These are phyloP conservation scores for Microthlaspi erraticum DNA, from an alignment of 345 rosid genomes.

Conservation along the genomic window DNA sequence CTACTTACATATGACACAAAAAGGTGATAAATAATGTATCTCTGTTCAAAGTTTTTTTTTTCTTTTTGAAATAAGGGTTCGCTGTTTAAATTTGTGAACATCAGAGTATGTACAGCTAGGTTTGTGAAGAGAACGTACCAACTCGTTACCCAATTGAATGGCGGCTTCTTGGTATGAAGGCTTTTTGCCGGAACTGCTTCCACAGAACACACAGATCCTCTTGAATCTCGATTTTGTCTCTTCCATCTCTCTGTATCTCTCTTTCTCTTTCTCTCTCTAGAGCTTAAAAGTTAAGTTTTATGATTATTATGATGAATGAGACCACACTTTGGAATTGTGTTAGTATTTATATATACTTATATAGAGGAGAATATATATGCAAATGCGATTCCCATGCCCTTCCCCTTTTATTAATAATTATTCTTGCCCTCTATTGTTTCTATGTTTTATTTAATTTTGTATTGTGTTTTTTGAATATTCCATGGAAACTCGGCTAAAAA, in stretches of 20 bases:
- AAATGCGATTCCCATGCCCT: slow-evolving; percentile 45
- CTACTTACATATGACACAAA: slow-evolving; percentile 7
- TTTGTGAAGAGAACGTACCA: slow-evolving; percentile 53
- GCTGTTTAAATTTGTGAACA: too few species aligned
- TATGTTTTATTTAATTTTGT: slow-evolving; percentile 15
- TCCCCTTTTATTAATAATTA: slow-evolving; percentile 16
- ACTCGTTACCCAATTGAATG: slow-evolving; percentile 72
- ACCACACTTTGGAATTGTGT: slow-evolving; percentile 36
- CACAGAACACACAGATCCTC: slow-evolving; percentile 90
- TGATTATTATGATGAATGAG: slow-evolving; percentile 45
- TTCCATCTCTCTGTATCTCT: slow-evolving; percentile 45
- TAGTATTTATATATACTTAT: slow-evolving; percentile 36
- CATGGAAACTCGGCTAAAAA: slow-evolving; percentile 26
- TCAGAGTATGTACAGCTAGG: not conserved
- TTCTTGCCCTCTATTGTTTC: not conserved
- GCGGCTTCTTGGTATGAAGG: slow-evolving; percentile 86
- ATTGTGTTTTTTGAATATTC: slow-evolving; percentile 44
- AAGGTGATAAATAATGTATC: slow-evolving; percentile 4
- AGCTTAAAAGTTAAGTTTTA: slow-evolving; percentile 33
- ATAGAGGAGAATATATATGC: slow-evolving; percentile 31
- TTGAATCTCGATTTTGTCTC: slow-evolving; percentile 68
- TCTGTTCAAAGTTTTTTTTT: not conserved
- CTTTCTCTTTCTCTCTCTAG: slow-evolving; percentile 18
- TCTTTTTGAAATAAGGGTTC: too few species aligned
- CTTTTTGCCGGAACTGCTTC: slow-evolving; percentile 85